Conservation (phyloP, 768 basidiomycete species). For the Holtermanniella nyarrowii region DNA sequence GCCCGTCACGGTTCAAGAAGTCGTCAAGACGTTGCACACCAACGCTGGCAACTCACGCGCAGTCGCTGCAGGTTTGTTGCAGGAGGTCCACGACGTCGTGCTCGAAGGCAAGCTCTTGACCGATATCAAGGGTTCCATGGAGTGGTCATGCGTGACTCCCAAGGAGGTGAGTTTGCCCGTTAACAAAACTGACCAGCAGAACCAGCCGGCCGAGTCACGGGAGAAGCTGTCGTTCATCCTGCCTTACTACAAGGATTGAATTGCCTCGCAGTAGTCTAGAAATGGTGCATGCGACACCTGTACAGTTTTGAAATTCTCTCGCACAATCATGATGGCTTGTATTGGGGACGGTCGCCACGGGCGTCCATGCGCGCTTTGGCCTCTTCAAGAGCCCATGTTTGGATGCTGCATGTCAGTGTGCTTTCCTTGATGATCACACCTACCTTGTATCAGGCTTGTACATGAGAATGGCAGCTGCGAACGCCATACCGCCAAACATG, state of each 20-base stretch:
- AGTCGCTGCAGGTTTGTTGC: conserved; percentile 42
- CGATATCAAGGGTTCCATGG: conserved; percentile 72
- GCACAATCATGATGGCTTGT: conserved; percentile 47
- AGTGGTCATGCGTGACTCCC: conserved; percentile 67
- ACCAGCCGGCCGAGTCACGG: conserved; percentile 51
- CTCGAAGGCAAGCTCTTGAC: conserved; percentile 51
- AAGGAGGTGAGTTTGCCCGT: conserved; percentile 39
- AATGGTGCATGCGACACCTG: neutral
- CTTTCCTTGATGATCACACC: conserved; percentile 34
- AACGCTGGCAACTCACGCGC: conserved; percentile 81
- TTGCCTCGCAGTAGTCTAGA: conserved; percentile 15
- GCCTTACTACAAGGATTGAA: conserved; percentile 66
- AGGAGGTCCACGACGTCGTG: conserved; percentile 49
- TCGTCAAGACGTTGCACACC: conserved; percentile 71
- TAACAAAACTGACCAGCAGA: conserved; percentile 6
- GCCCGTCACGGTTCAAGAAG: conserved; percentile 80
- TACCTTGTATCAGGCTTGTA: conserved; percentile 93
- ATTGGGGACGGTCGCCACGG: conserved; percentile 79
- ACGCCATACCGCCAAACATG: conserved; percentile 77
- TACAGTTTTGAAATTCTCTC: neutral
- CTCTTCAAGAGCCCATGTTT: conserved; percentile 83
- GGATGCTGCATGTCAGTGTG: conserved; percentile 68
- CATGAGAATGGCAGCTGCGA: conserved; percentile 65
- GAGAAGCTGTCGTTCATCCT: conserved; percentile 65
- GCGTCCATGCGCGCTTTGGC: conserved; percentile 84